phyloP scores from a whole-genome alignment of 768 basidiomycete genomes.

The Tulasnella calospora region DNA sequence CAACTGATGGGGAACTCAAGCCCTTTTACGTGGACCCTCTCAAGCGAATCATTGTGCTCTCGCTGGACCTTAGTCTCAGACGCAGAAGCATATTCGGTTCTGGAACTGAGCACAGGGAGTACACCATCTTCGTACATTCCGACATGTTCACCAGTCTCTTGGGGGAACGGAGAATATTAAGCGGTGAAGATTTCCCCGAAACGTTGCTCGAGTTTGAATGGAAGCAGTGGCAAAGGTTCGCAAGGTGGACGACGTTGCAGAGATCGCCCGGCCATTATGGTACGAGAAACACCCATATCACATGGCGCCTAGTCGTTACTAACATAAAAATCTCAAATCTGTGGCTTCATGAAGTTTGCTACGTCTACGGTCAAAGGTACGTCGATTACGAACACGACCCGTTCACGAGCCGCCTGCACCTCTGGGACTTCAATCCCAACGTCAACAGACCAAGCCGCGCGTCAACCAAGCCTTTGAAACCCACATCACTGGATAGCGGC shows the following conservation, averaged over 20 bases:
- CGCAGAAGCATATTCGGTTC: background rate
- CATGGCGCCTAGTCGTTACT: background rate
- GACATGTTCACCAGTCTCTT: constrained; percentile 6
- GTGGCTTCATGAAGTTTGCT: background rate
- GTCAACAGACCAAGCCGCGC: background rate
- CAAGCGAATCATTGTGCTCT: constrained; percentile 13
- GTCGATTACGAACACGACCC: constrained; percentile 11
- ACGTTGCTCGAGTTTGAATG: background rate
- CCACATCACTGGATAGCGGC: background rate
- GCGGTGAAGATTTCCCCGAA: background rate
- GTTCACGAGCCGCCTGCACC: background rate
- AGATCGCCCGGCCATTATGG: background rate
- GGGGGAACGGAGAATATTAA: background rate
- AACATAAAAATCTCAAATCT: background rate
- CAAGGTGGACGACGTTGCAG: constrained; percentile 1
- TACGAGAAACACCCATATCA: background rate
- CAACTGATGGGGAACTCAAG: background rate
- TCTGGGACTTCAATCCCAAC: constrained; percentile 13
- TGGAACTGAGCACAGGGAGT: background rate
- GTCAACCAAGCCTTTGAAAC: background rate
- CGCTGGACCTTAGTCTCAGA: background rate
- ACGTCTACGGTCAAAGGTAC: constrained; percentile 13
- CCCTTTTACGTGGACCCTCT: constrained; percentile 12
- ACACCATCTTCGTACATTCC: constrained; percentile 10
- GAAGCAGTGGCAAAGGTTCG: background rate